phyloP scores from a whole-genome alignment of 2,329 filamentous ascomycete species.

The Epicoccum nigrum region DNA sequence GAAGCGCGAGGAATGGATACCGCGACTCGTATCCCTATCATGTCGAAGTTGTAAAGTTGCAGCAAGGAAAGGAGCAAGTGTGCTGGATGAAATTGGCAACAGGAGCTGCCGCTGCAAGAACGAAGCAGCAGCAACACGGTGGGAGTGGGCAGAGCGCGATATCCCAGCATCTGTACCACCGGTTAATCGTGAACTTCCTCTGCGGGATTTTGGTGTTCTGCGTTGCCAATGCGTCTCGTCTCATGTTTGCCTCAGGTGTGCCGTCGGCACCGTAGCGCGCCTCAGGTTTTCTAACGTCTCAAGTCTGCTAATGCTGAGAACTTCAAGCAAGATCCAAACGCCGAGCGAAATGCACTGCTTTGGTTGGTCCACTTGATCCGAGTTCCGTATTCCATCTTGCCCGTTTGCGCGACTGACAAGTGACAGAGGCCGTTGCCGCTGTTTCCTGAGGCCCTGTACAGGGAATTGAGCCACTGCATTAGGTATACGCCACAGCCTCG shows the following conservation, averaged over 20 bases:
- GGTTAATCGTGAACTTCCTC: not conserved
- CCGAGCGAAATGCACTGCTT: not conserved
- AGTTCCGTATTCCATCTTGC: not conserved
- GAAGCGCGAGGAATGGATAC: too few relatives aligned
- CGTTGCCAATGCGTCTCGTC: not conserved
- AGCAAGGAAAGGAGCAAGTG: too few relatives aligned
- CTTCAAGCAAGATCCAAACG: slow-evolving; percentile 7
- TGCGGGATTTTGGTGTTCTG: not conserved
- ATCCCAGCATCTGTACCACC: not conserved
- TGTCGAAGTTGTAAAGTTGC: too few relatives aligned
- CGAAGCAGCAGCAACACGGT: too few relatives aligned
- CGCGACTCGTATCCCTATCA: too few relatives aligned
- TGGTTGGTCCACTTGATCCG: not conserved
- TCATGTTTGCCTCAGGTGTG: not conserved
- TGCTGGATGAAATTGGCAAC: too few relatives aligned
- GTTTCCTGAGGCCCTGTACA: not conserved
- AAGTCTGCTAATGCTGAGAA: slow-evolving; percentile 12
- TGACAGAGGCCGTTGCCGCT: not conserved
- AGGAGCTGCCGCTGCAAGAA: too few relatives aligned
- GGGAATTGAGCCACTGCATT: not conserved
- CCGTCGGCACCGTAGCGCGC: slow-evolving; percentile 1
- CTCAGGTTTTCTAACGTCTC: slow-evolving; percentile 19
- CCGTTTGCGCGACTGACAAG: not conserved
- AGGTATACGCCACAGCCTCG: not conserved
- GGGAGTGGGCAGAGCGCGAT: too few relatives aligned